A percentile compares a stretch with the other conserved stretches of the same genome.
Conservation (phyloP, 2,329 filamentous ascomycete species). For the Cercospora sp. region DNA sequence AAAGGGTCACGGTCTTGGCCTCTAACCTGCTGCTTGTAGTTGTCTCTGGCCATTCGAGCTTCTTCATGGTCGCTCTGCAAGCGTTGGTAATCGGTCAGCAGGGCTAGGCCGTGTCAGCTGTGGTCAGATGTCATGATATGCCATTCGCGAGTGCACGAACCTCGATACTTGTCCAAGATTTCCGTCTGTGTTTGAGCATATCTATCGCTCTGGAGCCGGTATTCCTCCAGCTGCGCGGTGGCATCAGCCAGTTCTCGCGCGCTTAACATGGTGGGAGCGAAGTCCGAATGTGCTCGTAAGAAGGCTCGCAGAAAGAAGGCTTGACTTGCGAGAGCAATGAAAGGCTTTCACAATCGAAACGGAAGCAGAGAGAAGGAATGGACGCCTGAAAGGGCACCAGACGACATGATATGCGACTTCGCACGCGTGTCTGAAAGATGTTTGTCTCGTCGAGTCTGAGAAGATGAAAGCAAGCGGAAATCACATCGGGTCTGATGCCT, state of each 20-base stretch:
- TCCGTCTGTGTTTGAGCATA: conserved; percentile 31
- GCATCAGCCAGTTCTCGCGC: conserved; percentile 25
- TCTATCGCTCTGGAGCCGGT: conserved; percentile 25
- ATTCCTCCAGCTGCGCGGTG: conserved; percentile 28
- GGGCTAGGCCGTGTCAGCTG: conserved; percentile 12
- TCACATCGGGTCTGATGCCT: not conserved
- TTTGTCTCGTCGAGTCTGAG: not conserved
- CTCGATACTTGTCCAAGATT: conserved; percentile 44
- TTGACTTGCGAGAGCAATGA: not conserved
- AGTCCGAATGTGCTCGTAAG: not conserved
- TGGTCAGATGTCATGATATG: too few relatives aligned
- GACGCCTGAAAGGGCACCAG: not conserved
- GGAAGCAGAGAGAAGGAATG: not conserved
- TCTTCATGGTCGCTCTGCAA: conserved; percentile 61
- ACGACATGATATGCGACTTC: not conserved
- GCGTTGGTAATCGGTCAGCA: conserved; percentile 57
- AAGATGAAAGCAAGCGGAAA: not conserved
- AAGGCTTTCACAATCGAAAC: not conserved
- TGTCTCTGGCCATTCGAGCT: conserved; percentile 55
- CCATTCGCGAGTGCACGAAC: too few relatives aligned
- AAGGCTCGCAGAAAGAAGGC: not conserved
- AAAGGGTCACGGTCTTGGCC: conserved; percentile 57
- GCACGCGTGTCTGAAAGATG: not conserved
- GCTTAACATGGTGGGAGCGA: conserved; percentile 23
- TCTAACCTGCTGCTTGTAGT: conserved; percentile 56